Evolutionary conservation across 257 asterid species (phyloP), one percentile per base, ranked within the genome.

Genomic region (Solanum okadae): DNA sequence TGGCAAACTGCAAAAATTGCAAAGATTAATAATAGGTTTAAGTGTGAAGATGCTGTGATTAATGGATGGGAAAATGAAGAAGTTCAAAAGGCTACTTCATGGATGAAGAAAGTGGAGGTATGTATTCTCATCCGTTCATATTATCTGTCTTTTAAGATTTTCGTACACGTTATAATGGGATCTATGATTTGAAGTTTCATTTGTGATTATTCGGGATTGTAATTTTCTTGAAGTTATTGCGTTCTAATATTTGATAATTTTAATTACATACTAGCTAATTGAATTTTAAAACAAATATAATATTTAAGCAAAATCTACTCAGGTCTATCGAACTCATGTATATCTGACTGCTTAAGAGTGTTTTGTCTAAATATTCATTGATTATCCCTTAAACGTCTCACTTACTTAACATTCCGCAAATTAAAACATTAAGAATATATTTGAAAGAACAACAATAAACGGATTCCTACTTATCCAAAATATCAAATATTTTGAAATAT

Each of bases 71-170:
- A 97, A 84, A 94, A 91, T 9, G 99, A 97, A 92, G 96, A 95
- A 67, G 95, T 97, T 10, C 98, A 97, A 84, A 97, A 95, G 90
- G 96, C 99, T 18, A 90, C 81, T 34, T 92, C 99, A 12, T 91
- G 96, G 98, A 97, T 97, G 98, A 97, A 97, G 95, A 97, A 97
- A 92, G 88, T 96, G 71, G 98, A 97, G 98, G 99, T 97, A 92
- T 15, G 88, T 87, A 2, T 29, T 52, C 6, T 1, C 2, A 3
- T 6, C 2, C 8, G 34, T 77, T 25, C 6, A 42, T 79, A 42
- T 79, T 79, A 79, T 79, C 27, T 16, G 10, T 46, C 16, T 79
- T 44, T 77, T 77, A 40, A 42, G 15, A n/a, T 78, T 78, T 78
- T 77, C 4, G 2, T 38, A 2, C 12, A 1, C 5, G 2, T 18